phyloP scores from a whole-genome alignment of 2,329 filamentous ascomycete species.

The Xylariomycetidae sp. region DNA sequence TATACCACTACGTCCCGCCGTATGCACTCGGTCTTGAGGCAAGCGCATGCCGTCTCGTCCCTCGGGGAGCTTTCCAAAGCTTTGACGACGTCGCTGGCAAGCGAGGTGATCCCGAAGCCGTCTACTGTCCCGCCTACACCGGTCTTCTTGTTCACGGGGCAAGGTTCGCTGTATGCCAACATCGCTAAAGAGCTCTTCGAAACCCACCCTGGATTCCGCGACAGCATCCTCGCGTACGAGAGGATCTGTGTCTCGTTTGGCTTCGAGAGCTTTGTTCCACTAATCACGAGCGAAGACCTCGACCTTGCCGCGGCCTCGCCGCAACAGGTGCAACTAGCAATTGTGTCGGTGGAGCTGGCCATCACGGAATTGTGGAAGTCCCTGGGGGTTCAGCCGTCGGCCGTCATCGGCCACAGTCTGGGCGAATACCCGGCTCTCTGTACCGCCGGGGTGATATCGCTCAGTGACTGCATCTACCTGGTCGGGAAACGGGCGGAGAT shows the following conservation, averaged over 20 bases:
- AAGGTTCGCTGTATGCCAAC: conserved; percentile 16
- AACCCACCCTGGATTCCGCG: conserved; percentile 19
- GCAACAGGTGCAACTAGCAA: conserved; percentile 3
- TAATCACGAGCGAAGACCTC: conserved; percentile 1
- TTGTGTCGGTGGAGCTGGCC: conserved; percentile 6
- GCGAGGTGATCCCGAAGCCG: conserved; percentile 31
- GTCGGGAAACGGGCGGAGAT: conserved; percentile 2
- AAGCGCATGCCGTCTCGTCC: conserved; percentile 1
- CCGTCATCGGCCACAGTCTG: conserved; percentile 9
- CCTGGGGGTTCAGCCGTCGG: conserved; percentile 2
- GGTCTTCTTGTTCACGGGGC: conserved; percentile 20
- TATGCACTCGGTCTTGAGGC: conserved; percentile 6
- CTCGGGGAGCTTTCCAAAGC: conserved; percentile 34
- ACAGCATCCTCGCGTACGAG: conserved; percentile 1
- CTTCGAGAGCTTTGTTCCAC: conserved; percentile 4
- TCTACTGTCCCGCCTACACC: conserved; percentile 10
- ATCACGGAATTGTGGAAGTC: conserved; percentile 3
- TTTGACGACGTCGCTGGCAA: conserved; percentile 31
- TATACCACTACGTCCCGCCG: conserved; percentile 17
- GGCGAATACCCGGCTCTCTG: conserved; percentile 11
- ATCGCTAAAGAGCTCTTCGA: conserved; percentile 14
- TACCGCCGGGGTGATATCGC: conserved; percentile 6
- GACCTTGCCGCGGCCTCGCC: background rate
- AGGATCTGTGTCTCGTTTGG: conserved; percentile 3
- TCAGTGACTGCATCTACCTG: conserved; percentile 4